Evolutionary conservation across 2,329 filamentous ascomycete species (phyloP), one percentile per base, ranked within the genome.

Genomic region (Didymella pinodella): DNA sequence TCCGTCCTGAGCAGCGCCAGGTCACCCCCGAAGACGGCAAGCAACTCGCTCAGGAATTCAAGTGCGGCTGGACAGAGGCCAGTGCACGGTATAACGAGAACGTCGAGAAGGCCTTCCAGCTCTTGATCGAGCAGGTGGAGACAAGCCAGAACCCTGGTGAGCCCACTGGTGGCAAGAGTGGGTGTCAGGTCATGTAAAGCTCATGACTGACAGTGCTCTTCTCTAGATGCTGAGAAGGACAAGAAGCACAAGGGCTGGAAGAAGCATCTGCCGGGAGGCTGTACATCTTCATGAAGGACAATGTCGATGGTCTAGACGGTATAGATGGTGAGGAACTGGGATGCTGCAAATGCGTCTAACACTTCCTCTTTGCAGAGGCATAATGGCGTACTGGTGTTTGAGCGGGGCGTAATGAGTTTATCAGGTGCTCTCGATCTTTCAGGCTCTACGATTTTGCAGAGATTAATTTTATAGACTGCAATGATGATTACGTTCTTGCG

Each of bases 71-170:
- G 86, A 97, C 93, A 47, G 95, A 99, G 81, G 93, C 95, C 55
- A 96, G 91, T 74, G 95, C 95, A 28, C 87, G 93, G 57, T 96
- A 95, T 79, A 93, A 97, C 77, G 92, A 93, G 81, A 97, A 98
- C 75, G 95, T 99, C 48, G 84, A 85, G 69, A 93, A 92, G 78
- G 92, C 92, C 2, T 99, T 99, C 75, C 94, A 98, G 79, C 84
- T 96, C 64, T 89, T 99, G 82, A 93, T 99, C 70, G 91, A 86
- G 48, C 91, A 98, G 82, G 93, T 99, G 64, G 95, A 99, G 80
- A 96, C 96, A 80, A 88, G 90, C 26, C 91, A 96, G 79, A 96
- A 96, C 75, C 93, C 94, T 1, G 88, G 88, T 71, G 92, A 97
- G 79, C 89, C 92, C 7, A 83, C 88, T 55, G 90, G 89, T 56